These are phyloP conservation scores for Coccinonectria pachysandricola DNA, from an alignment of 2,329 filamentous ascomycete genomes.

Conservation along the genomic window DNA sequence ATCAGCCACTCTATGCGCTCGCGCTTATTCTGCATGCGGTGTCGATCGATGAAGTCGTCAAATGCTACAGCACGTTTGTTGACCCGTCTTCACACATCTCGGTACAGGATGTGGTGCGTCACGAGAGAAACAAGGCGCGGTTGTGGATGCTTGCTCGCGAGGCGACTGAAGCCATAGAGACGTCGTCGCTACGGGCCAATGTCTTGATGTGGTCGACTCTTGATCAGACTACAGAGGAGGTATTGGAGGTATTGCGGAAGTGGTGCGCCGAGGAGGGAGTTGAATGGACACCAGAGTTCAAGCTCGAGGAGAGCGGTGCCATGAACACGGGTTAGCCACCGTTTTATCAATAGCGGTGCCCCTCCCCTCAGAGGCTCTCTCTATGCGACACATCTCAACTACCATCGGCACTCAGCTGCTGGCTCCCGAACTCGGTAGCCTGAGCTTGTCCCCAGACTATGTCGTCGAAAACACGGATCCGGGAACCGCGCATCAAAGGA, in stretches of 20 bases:
- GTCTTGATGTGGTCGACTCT: slow-evolving; percentile 33
- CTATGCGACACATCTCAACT: too few species aligned
- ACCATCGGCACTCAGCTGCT: too few species aligned
- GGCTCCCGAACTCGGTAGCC: too few species aligned
- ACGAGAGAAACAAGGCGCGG: slow-evolving; percentile 18
- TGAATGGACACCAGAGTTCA: slow-evolving; percentile 34
- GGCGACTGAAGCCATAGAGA: slow-evolving; percentile 19
- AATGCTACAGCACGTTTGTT: slow-evolving; percentile 22
- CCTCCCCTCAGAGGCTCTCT: too few species aligned
- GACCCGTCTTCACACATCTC: slow-evolving; percentile 5
- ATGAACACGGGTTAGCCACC: too few species aligned
- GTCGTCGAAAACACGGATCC: too few species aligned
- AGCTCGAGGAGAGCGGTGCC: slow-evolving; percentile 16
- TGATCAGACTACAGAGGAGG: slow-evolving; percentile 31
- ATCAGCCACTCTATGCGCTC: slow-evolving; percentile 31
- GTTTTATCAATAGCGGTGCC: too few species aligned
- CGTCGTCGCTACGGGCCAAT: slow-evolving; percentile 20
- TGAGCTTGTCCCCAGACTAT: too few species aligned
- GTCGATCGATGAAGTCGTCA: slow-evolving; percentile 35
- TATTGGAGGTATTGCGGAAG: slow-evolving; percentile 29
- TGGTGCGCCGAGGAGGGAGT: slow-evolving; percentile 36
- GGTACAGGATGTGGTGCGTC: slow-evolving; percentile 13
- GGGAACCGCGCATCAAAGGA: too few species aligned
- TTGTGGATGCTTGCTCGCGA: slow-evolving; percentile 24
- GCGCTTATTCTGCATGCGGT: slow-evolving; percentile 34